Conservation (phyloP, 1,284 basidiomycete genomes). For the Sphagnurus paluster region DNA sequence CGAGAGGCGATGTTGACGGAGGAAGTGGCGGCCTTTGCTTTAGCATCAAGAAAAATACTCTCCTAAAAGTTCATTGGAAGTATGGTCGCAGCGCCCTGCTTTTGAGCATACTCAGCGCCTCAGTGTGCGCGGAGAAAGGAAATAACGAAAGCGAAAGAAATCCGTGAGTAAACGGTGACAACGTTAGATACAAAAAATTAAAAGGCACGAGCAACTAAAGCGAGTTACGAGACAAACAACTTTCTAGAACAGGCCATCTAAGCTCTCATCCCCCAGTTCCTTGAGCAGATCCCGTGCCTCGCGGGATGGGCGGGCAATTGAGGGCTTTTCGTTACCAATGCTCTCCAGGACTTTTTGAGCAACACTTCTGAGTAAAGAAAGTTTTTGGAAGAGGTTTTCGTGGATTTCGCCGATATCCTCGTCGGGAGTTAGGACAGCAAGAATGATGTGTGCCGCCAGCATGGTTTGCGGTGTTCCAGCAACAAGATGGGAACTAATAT, state of each 20-base stretch:
- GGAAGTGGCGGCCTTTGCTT: too few species aligned
- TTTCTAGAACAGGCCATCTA: slow-evolving; percentile 23
- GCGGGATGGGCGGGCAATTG: slow-evolving; percentile 81
- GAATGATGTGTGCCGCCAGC: slow-evolving; percentile 66
- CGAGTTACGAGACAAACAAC: too few species aligned
- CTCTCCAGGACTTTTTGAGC: slow-evolving; percentile 76
- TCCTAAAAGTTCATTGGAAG: too few species aligned
- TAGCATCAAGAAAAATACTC: too few species aligned
- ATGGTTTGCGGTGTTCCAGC: slow-evolving; percentile 64
- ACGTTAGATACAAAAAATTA: not conserved
- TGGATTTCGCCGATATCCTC: slow-evolving; percentile 38
- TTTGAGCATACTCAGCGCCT: too few species aligned
- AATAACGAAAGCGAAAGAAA: not conserved
- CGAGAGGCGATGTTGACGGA: too few species aligned
- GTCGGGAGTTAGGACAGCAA: slow-evolving; percentile 55
- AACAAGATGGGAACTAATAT: slow-evolving; percentile 49
- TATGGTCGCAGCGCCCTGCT: too few species aligned
- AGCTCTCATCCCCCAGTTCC: slow-evolving; percentile 33
- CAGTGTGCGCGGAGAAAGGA: too few species aligned
- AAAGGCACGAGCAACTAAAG: slow-evolving; percentile 1
- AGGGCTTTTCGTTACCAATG: slow-evolving; percentile 68
- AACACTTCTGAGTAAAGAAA: slow-evolving; percentile 62
- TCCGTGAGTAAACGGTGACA: not conserved
- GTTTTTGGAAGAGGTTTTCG: slow-evolving; percentile 65
- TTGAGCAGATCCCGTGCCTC: slow-evolving; percentile 81